Base-by-base conservation (phyloP, 352 stramenopile species). In the Phytopythium sindhum region DNA sequence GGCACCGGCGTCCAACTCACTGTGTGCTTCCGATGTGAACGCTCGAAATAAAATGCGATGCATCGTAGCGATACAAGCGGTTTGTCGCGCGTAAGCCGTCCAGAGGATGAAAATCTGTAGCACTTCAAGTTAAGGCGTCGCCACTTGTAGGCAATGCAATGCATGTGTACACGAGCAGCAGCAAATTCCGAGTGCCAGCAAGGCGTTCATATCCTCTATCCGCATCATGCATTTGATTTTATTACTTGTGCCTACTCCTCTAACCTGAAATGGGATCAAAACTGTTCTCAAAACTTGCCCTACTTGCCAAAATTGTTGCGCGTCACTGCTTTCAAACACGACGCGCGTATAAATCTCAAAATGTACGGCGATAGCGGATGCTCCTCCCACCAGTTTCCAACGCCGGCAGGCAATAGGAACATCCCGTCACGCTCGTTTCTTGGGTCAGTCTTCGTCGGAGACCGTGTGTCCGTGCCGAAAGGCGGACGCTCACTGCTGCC, bases 401-500 rank as follows among this genome's bases (percentile, higher is more conserved):
- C 4, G 35, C 35, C 12, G 35, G 35, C 35, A 11, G 35, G 37
- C 37, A 44, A 19, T 15, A 48, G 19, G 41, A 48, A 19, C 44
- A 50, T 15, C 28, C 19, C 33, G 8, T n/a, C n/a, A 19, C 53
- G 53, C 33, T 48, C 33, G 33, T 48, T 1, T 28, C 53, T 4
- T 33, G 33, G 23, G 26, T 24, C n/a, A 17, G 12, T 24, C 35
- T 61, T 19, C 37, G 17, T 33, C 23, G 21, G n/a, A 45, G 31
- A 29, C 33, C 35, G 7, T 21, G 19, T 14, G 14, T 44, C 37
- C 37, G 15, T 26, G 7, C 11, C n/a, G 31, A 45, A 33, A 24
- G 15, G 9, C 31, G 28, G 9, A 12, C 8, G 4, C 35, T 61
- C 55, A 61, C 58, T 74, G 73, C 60, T 83, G 72, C 77, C 77